Percentiles rank a stretch among this genome's conserved stretches.
Evolutionary conservation across 2,329 filamentous ascomycete species (phyloP).

Genomic region (Paraconiothyrium sp.): DNA sequence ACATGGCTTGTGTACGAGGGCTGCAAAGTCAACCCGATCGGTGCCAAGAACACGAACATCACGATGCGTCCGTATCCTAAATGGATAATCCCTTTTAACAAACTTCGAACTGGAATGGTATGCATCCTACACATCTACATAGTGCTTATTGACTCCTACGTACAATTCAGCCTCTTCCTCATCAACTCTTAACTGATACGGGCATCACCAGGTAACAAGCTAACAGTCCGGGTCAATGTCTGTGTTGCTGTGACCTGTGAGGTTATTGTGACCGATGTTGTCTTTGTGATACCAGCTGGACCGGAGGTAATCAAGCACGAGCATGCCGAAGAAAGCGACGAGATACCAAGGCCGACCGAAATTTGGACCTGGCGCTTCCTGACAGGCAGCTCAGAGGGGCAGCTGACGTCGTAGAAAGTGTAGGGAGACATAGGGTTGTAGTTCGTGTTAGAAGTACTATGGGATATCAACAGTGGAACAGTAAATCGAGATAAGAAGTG

Average conservation of each 20-base stretch:
- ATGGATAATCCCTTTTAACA: neutral
- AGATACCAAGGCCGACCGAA: slow-evolving; percentile 33
- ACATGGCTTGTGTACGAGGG: neutral
- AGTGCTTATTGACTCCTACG: neutral
- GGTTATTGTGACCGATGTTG: slow-evolving; percentile 29
- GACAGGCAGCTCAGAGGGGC: slow-evolving; percentile 41
- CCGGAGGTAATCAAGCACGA: slow-evolving; percentile 42
- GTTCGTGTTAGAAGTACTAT: slow-evolving; percentile 42
- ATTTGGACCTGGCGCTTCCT: slow-evolving; percentile 43
- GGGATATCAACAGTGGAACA: neutral
- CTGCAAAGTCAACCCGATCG: neutral
- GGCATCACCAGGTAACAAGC: slow-evolving; percentile 11
- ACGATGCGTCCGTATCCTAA: neutral
- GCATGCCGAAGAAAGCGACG: slow-evolving; percentile 38
- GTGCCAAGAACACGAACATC: neutral
- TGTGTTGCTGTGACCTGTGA: slow-evolving; percentile 29
- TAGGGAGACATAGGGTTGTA: slow-evolving; percentile 46
- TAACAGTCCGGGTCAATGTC: slow-evolving; percentile 35
- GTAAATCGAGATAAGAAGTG: neutral
- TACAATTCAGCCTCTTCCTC: neutral
- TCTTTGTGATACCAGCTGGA: slow-evolving; percentile 36
- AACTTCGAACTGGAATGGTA: neutral
- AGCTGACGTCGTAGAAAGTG: slow-evolving; percentile 43
- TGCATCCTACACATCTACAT: neutral
- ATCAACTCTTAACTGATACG: neutral